Percentiles rank a stretch among this genome's conserved stretches.
phyloP scores from a whole-genome alignment of 176 grass and related monocot species.

The Aegilops sharonensis region DNA sequence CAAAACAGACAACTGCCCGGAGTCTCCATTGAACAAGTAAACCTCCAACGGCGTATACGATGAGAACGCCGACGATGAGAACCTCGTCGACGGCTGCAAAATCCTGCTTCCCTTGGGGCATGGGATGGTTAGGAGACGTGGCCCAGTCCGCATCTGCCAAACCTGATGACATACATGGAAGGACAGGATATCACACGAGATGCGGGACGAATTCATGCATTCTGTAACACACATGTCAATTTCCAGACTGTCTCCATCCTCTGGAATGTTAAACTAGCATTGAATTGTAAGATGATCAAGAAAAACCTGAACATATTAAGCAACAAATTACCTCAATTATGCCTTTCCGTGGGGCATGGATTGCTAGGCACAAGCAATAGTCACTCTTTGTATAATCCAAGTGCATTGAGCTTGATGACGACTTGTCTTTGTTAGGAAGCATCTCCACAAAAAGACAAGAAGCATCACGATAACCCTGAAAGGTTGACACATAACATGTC shows the following conservation, averaged over 20 bases:
- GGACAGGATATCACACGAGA: neutral
- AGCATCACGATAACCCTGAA: conserved; percentile 92
- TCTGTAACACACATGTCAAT: neutral
- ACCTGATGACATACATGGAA: conserved; percentile 40
- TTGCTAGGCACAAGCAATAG: conserved; percentile 93
- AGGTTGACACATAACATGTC: conserved; percentile 11
- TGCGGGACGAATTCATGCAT: neutral
- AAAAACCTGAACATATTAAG: neutral
- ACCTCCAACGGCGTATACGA: conserved; percentile 78
- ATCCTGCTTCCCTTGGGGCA: conserved; percentile 93
- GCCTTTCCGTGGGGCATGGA: conserved; percentile 91
- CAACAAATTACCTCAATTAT: conserved; percentile 78
- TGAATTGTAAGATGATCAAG: neutral
- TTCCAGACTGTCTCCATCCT: neutral
- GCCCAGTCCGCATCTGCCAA: conserved; percentile 96
- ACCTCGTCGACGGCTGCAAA: conserved; percentile 74
- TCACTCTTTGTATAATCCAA: conserved; percentile 69
- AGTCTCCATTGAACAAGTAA: conserved; percentile 88
- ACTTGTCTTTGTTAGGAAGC: conserved; percentile 68
- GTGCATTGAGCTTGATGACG: conserved; percentile 43
- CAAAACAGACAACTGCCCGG: conserved; percentile 81
- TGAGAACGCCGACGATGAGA: conserved; percentile 2
- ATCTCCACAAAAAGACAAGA: conserved; percentile 97
- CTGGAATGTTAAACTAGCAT: neutral
- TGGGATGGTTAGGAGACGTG: conserved; percentile 68